Conservation (phyloP, 768 basidiomycete species). For the Polyporus arcularius region DNA sequence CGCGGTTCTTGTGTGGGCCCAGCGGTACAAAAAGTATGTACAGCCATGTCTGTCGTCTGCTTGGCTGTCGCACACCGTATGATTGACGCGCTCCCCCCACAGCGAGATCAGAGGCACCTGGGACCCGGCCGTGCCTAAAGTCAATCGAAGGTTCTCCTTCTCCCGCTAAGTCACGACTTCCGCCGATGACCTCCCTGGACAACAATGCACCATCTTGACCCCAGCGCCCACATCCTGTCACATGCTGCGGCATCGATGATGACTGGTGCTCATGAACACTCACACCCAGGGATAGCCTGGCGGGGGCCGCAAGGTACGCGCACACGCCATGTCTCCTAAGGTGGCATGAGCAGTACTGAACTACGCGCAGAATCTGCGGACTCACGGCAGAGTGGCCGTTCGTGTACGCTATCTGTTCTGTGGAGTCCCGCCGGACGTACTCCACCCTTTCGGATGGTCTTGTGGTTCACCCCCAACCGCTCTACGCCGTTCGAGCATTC, state of each 20-base stretch:
- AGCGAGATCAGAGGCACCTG: constrained; percentile 90
- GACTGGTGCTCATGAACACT: background rate
- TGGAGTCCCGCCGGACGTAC: background rate
- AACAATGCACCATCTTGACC: background rate
- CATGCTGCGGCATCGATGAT: background rate
- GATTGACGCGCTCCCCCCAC: constrained; percentile 19
- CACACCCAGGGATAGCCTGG: background rate
- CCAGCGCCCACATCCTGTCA: background rate
- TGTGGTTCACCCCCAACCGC: background rate
- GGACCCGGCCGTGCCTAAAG: constrained; percentile 78
- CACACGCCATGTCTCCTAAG: background rate
- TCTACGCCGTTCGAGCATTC: background rate
- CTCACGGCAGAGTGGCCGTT: background rate
- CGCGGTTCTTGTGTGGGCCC: constrained; percentile 77
- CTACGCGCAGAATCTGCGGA: background rate
- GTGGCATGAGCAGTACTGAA: background rate
- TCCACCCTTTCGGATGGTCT: background rate
- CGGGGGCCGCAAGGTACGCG: background rate
- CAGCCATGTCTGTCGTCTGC: background rate
- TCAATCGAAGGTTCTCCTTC: constrained; percentile 23
- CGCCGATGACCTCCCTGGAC: background rate
- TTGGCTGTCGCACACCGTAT: background rate
- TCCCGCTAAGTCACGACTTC: constrained; percentile 9
- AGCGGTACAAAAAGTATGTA: constrained; percentile 85
- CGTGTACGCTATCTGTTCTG: background rate